Base-by-base conservation (phyloP, 768 basidiomycete species). In the Hygrocybe punicea region DNA sequence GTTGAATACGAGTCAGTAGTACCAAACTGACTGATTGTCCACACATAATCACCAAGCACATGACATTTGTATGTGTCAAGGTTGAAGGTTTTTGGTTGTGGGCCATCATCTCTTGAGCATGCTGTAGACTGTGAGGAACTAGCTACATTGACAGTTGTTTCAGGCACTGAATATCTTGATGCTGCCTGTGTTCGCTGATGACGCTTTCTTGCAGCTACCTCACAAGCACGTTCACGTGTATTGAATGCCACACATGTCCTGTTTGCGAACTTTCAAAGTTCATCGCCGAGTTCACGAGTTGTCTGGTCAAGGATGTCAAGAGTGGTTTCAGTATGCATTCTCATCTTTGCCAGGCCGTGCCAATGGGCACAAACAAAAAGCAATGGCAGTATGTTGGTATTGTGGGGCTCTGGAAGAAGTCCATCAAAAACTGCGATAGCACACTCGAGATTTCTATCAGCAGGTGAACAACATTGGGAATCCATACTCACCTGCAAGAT, bases 321-420 rank as follows among this genome's bases (percentile, higher is more conserved):
- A 2, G 74, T 71, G 1, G 56, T 19, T 10, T 74, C 67, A 0
- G 72, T 74, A 50, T 78, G 78, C 53, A 76, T 46, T 6, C 70
- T 65, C 1, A 78, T 64, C 55, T 79, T 79, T 1, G 73, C 75
- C 6, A 73, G 62, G 1, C 65, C 67, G 60, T 78, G 77, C 76
- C 74, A 76, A 11, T 66, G 60, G 0, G 65, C 69, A 2, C 70
- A 51, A 9, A 54, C 48, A 58, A 70, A 79, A 1, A 79, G 60
- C 0, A 78, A 55, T 19, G 72, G 65, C 19, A 67, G 58, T 3
- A 78, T 56, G 1, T 56, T 53, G 1, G 51, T 13, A 21, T 76
- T 66, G 25, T 75, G 66, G 0, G 55, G 56, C 0, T 61, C 54
- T 0, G 64, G 67, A 0, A 79, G 58, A 0, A 79, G 62, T 16